Evolutionary conservation across 768 basidiomycete genomes (phyloP).

Genomic region (Hypholoma fasciculare): DNA sequence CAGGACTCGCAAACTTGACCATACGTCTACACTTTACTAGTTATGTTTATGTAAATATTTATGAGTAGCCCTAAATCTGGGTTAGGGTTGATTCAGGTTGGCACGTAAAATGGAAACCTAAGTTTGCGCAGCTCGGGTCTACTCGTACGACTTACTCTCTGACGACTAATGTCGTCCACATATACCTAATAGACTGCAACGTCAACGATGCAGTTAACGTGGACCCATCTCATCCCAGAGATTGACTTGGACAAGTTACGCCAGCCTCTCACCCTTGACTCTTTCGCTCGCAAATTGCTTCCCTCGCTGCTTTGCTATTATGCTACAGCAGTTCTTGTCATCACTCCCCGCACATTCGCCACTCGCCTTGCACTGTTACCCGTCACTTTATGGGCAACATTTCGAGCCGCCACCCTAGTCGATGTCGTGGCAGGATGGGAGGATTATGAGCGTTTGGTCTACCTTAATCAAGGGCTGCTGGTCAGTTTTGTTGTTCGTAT

Average conservation of each 20-base stretch:
- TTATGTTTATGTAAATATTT: not conserved
- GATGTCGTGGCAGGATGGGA: slow-evolving; percentile 36
- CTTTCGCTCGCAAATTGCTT: slow-evolving; percentile 36
- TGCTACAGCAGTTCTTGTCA: slow-evolving; percentile 52
- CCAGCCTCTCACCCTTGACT: slow-evolving; percentile 31
- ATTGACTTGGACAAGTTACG: slow-evolving; percentile 24
- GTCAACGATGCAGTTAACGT: not conserved
- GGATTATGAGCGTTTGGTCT: slow-evolving; percentile 32
- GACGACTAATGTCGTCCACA: too few species aligned
- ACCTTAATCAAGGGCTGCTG: slow-evolving; percentile 45
- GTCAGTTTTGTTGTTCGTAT: slow-evolving; percentile 30
- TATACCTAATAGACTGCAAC: too few species aligned
- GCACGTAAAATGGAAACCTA: too few species aligned
- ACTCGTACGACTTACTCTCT: too few species aligned
- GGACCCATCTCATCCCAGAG: not conserved
- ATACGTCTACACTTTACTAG: too few species aligned
- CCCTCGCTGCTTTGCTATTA: slow-evolving; percentile 48
- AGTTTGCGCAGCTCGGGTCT: too few species aligned
- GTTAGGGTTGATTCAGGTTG: too few species aligned
- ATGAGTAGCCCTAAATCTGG: not conserved
- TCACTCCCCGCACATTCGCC: slow-evolving; percentile 41
- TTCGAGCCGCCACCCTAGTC: slow-evolving; percentile 42
- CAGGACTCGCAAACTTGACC: too few species aligned
- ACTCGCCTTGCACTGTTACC: slow-evolving; percentile 51
- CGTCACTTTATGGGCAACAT: slow-evolving; percentile 42